Conservation (phyloP, 345 rosid species). For the Diplotaxis tenuifolia region DNA sequence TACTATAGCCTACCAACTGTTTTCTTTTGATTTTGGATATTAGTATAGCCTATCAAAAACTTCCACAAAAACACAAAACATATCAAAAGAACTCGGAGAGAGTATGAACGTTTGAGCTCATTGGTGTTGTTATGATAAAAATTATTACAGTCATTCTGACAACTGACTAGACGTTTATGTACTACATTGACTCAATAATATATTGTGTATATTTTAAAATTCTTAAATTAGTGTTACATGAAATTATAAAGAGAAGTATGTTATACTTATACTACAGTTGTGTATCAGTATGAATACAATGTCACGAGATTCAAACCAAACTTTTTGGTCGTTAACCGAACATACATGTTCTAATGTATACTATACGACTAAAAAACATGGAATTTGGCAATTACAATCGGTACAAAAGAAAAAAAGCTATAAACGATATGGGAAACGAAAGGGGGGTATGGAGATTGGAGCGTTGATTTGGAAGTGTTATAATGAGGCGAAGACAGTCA, state of each 20-base stretch:
- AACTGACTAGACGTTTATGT: not conserved
- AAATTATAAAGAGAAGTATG: not conserved
- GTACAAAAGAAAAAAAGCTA: not conserved
- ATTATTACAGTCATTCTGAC: not conserved
- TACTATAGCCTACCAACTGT: not conserved
- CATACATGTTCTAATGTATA: constrained; percentile 17
- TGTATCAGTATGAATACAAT: not conserved
- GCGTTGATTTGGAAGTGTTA: constrained; percentile 31
- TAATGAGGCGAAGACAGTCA: constrained; percentile 38
- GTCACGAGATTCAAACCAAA: constrained; percentile 21
- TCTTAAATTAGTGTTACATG: not conserved
- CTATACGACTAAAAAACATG: constrained; percentile 27
- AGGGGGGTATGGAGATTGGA: not conserved
- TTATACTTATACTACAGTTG: not conserved
- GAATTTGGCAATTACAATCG: constrained; percentile 23
- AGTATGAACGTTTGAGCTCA: not conserved
- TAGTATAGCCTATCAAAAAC: not conserved
- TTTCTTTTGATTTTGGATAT: not conserved
- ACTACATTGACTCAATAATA: not conserved
- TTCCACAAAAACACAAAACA: not conserved
- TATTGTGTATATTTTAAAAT: not conserved
- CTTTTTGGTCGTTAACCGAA: constrained; percentile 15
- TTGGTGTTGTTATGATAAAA: not conserved
- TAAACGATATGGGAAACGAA: constrained; percentile 22
- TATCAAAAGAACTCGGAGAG: not conserved